Base-by-base conservation (phyloP, 306 rosid genomes). In the Datisca glomerata region DNA sequence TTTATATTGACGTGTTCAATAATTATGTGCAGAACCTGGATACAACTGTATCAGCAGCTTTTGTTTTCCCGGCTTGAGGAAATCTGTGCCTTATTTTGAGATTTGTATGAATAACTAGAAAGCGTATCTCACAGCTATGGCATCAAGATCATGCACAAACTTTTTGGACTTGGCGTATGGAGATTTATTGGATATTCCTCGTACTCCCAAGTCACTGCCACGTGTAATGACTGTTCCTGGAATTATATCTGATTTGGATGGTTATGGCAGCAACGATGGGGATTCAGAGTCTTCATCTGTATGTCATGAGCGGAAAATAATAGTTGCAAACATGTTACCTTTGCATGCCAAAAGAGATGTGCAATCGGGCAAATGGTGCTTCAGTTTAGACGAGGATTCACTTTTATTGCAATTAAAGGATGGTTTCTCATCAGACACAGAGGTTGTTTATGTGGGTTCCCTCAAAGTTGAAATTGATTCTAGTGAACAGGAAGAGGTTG, bases 211-310 rank as follows among this genome's bases (percentile, higher is more conserved):
- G 31, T 31, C 49, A 18, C 20, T 53, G 29, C 49, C 59, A 25
- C 48, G 59, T 7, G 59, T 53, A 41, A 53, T 53, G 59, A 53
- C 59, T 53, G 59, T 29, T 27, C 49, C 59, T 41, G 59, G 59
- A 41, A 53, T 53, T 18, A 53, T 53, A 40, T 53, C 59, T 20
- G 59, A 53, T 28, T 7, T 53, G 49, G 59, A 53, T 29, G 40
- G 38, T 41, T 40, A 41, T 53, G 47, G 59, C 13, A 53, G 48
- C 27, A 53, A 53, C 8, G 59, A 53, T 2, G 47, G 29, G 9
- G 59, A 53, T 21, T 53, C 59, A 1, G 48, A 53, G 28, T 53
- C 59, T 27, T 53, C 59, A 27, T 27, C 59, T 29, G 59, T 31
- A 28, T 41, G 3, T 21, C 41, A 20, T 29, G 59, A 53, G 29